Evolutionary conservation across 78 protist species (phyloP), one percentile per base, ranked within the genome.

Genomic region (Emiliania huxleyi): DNA sequence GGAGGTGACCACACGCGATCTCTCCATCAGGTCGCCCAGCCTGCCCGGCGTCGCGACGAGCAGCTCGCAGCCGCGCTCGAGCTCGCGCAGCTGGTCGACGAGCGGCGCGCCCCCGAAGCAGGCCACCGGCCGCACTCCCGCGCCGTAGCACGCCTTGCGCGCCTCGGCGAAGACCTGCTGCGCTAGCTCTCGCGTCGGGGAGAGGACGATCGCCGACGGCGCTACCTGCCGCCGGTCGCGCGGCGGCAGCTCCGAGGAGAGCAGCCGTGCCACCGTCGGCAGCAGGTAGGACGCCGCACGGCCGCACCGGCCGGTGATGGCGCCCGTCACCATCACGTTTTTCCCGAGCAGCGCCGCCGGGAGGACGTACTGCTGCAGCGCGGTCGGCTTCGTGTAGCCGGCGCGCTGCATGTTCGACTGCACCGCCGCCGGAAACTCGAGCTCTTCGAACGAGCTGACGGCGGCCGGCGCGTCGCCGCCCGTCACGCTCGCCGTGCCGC

Each of bases 1-100:
- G 35, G 90, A 12, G 22, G 98, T 85, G 25, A 93, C 42, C 15
- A 99, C 97, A 43, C 79, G 37, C n/a, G 97, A 98, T 35, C 99
- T 95, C 69, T 97, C 96, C 42, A 98, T 40, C 73, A 99, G 42
- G 95, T 99, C 99, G n/a, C 93, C 93, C 2, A 99, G 96, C 45
- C 99, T 98, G 26, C 99, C 91, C 48, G 99, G 99, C 23, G 99
- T 98, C 55, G 99, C 99, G 26, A 98, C 98, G 38, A 98, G 69
- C 40, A 98, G 79, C 79, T 98, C 98, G 93, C 98, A 96, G 46
- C 99, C 99, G 40, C 96, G 90, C 73, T 77, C 87, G 49, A 77
- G 87, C 87, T 77, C 43, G 33, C 87, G 46, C 18, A 77, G 8
- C 87, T 77, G 87, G 22, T 77, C 87, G 46, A 5, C 43, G 87